Percentiles rank a stretch among this genome's conserved stretches.
phyloP scores from a whole-genome alignment of 768 basidiomycete genomes.

The Cystobasidium onofrii region DNA sequence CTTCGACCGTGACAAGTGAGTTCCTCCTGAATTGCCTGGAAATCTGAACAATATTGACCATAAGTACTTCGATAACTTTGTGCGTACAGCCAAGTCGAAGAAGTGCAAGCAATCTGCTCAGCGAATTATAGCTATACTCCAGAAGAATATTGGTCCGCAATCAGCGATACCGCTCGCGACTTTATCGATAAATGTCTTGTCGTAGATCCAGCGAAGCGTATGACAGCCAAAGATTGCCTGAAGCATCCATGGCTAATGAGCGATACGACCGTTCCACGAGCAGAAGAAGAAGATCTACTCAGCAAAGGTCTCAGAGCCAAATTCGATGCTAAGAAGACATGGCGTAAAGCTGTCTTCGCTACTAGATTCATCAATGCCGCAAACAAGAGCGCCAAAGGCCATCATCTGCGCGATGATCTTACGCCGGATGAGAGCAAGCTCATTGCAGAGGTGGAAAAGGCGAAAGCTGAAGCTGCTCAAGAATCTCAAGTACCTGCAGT shows the following conservation, averaged over 20 bases:
- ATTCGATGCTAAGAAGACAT: constrained; percentile 29
- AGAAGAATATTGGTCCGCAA: constrained; percentile 70
- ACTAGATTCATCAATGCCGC: constrained; percentile 30
- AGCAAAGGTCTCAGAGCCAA: constrained; percentile 30
- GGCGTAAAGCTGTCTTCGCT: constrained; percentile 30
- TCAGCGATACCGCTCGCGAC: constrained; percentile 66
- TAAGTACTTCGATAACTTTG: background rate
- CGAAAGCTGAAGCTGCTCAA: constrained; percentile 31
- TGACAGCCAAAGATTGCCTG: constrained; percentile 67
- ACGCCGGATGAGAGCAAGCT: constrained; percentile 22
- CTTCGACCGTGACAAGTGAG: constrained; percentile 79
- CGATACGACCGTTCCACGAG: constrained; percentile 56
- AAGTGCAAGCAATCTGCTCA: constrained; percentile 89
- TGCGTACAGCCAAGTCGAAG: constrained; percentile 50
- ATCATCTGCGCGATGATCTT: constrained; percentile 21
- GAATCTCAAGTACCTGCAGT: constrained; percentile 19
- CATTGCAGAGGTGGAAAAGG: constrained; percentile 32
- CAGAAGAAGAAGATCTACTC: constrained; percentile 27
- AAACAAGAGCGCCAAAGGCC: constrained; percentile 10
- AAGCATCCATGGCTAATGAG: constrained; percentile 72
- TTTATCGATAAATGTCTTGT: constrained; percentile 80
- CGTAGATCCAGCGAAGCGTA: constrained; percentile 67
- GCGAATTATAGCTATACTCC: constrained; percentile 91
- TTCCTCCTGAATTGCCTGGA: constrained; percentile 42
- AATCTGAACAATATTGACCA: background rate